Evolutionary conservation across 2,329 filamentous ascomycete genomes (phyloP).

Genomic region (Xylaria sp.): DNA sequence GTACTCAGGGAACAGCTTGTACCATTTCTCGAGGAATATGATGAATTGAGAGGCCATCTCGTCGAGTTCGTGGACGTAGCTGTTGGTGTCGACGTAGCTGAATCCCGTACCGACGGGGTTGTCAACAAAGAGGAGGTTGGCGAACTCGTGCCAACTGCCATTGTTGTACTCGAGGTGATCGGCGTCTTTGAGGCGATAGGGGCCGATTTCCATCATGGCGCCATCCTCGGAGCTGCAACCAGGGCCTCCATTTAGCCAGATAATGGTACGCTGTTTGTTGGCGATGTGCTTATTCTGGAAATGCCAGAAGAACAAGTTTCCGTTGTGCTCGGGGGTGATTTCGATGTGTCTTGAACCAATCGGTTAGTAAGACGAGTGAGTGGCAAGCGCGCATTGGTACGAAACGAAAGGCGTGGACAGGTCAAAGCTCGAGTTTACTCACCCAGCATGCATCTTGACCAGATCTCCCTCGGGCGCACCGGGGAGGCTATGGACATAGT

Average conservation of each 20-base stretch:
- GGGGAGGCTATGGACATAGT: slow-evolving; percentile 85
- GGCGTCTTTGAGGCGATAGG: slow-evolving; percentile 83
- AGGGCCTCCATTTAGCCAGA: slow-evolving; percentile 97
- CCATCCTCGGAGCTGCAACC: slow-evolving; percentile 98
- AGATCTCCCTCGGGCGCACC: slow-evolving; percentile 79
- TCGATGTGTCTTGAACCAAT: slow-evolving; percentile 77
- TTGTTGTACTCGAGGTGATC: slow-evolving; percentile 78
- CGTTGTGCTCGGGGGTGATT: slow-evolving; percentile 81
- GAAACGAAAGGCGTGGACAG: not conserved
- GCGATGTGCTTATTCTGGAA: slow-evolving; percentile 96
- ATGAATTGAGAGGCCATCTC: slow-evolving; percentile 92
- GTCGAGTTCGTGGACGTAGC: slow-evolving; percentile 81
- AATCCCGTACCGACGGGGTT: slow-evolving; percentile 96
- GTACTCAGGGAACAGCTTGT: slow-evolving; percentile 87
- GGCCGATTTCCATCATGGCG: slow-evolving; percentile 93
- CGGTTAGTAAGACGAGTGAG: slow-evolving; percentile 23
- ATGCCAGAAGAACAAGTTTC: slow-evolving; percentile 98
- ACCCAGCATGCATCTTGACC: slow-evolving; percentile 99
- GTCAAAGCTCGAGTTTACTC: slow-evolving; percentile 47
- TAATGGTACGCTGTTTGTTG: slow-evolving; percentile 84
- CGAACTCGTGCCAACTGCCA: slow-evolving; percentile 98
- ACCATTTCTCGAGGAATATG: slow-evolving; percentile 89
- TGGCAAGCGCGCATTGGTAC: not conserved
- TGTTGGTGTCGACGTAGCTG: slow-evolving; percentile 92
- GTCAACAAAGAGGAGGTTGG: slow-evolving; percentile 95